phyloP scores from a whole-genome alignment of 768 basidiomycete genomes.

The Lyophyllum atratum region DNA sequence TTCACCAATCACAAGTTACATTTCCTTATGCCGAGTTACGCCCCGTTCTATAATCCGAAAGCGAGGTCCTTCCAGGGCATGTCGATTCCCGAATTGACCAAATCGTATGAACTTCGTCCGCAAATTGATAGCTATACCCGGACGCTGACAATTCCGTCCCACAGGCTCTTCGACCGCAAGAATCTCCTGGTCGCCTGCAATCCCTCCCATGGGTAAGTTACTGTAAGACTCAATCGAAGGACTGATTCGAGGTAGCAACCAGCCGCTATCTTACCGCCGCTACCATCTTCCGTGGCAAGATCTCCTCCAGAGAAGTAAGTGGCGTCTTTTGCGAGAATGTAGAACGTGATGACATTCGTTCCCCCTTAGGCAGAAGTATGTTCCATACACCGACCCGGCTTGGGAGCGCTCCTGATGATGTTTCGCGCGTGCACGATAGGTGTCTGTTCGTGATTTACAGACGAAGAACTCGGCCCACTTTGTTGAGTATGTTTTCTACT shows the following conservation, averaged over 20 bases:
- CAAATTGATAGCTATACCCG: not conserved
- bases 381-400: constrained; percentile 14
- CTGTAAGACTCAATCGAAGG: not conserved
- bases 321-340: constrained; percentile 8
- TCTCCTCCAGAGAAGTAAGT: constrained; percentile 80
- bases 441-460: constrained; percentile 74
- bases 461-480: constrained; percentile 72
- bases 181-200: constrained; percentile 85
- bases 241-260: not conserved
- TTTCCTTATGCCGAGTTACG: constrained; percentile 95
- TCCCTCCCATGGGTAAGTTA: constrained; percentile 68
- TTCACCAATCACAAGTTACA: constrained; percentile 60
- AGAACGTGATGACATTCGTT: constrained; percentile 38
- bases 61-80: constrained; percentile 60
- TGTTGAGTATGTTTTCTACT: constrained; percentile 66
- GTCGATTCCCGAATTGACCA: constrained; percentile 70
- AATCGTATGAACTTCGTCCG: constrained; percentile 50
- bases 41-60: constrained; percentile 78
- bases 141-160: not conserved
- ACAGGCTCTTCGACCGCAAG: constrained; percentile 75
- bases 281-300: constrained; percentile 82
- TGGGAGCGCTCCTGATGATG: constrained; percentile 5
- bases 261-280: constrained; percentile 89
- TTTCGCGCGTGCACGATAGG: constrained; percentile 36
- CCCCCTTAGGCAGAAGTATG: constrained; percentile 52